phyloP scores from a whole-genome alignment of 2,329 filamentous ascomycete genomes.

The Aspergillus novofumigatus region DNA sequence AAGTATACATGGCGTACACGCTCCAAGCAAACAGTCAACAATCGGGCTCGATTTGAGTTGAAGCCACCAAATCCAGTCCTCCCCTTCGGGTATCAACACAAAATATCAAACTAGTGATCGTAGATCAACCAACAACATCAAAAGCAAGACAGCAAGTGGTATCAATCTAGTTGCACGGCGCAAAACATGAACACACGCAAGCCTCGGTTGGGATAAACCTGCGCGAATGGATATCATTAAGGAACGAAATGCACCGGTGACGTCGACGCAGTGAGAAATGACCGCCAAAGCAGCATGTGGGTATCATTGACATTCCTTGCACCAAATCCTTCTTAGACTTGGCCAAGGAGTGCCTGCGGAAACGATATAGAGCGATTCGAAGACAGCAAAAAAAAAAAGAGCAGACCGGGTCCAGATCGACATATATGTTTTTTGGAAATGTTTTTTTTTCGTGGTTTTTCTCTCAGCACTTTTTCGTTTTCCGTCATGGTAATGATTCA shows the following conservation, averaged over 20 bases:
- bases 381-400: conserved; percentile 17
- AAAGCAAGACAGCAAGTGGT: conserved; percentile 32
- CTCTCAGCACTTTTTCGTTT: conserved; percentile 3
- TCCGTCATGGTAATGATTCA: conserved; percentile 11
- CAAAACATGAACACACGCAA: conserved; percentile 24
- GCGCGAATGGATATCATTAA: conserved; percentile 32
- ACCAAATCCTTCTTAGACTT: conserved; percentile 7
- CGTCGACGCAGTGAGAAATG: conserved; percentile 19
- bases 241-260: conserved; percentile 25
- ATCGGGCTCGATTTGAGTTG: conserved; percentile 21
- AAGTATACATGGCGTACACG: conserved; percentile 18
- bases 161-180: conserved; percentile 33
- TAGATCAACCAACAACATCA: conserved; percentile 26
- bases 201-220: conserved; percentile 22
- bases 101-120: conserved; percentile 22
- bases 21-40: conserved; percentile 22
- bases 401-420: conserved; percentile 6
- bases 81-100: conserved; percentile 34
- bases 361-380: conserved; percentile 11
- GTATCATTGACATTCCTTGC: conserved; percentile 30
- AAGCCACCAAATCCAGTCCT: conserved; percentile 17
- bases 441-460: conserved; percentile 3
- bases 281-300: conserved; percentile 25
- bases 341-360: conserved; percentile 24
- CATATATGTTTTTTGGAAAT: conserved; percentile 3